These are phyloP conservation scores for Xylaria sp. DNA, from an alignment of 2,329 filamentous ascomycete genomes.

Conservation along the genomic window DNA sequence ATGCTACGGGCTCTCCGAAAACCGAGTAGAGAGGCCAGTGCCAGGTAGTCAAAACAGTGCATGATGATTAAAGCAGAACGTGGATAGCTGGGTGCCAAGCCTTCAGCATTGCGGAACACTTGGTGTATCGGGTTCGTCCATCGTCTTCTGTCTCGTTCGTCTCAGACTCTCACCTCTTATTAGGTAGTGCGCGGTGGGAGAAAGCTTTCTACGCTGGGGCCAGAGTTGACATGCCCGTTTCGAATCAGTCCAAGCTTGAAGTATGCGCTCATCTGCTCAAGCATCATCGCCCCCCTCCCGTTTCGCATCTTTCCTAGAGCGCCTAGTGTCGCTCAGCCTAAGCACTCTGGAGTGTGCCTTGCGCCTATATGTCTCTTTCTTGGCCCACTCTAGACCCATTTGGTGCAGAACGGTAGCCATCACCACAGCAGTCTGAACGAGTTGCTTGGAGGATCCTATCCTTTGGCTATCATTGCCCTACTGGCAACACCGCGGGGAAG, in stretches of 20 bases:
- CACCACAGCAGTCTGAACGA: neutral
- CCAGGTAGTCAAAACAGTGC: constrained; percentile 16
- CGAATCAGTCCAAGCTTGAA: constrained; percentile 21
- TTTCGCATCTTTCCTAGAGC: constrained; percentile 28
- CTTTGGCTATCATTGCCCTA: neutral
- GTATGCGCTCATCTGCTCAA: constrained; percentile 16
- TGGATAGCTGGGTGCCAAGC: constrained; percentile 29
- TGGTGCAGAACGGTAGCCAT: neutral
- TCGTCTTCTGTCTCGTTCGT: constrained; percentile 37
- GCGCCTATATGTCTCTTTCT: constrained; percentile 11
- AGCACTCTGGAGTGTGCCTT: constrained; percentile 1
- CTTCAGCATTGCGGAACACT: constrained; percentile 48
- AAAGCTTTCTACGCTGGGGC: constrained; percentile 14
- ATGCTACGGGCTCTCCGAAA: constrained; percentile 10
- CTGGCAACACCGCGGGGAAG: constrained; percentile 2
- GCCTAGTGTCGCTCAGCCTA: constrained; percentile 21
- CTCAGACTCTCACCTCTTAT: constrained; percentile 29
- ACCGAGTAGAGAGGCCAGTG: constrained; percentile 2
- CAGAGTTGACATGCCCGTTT: constrained; percentile 22
- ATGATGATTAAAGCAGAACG: constrained; percentile 24
- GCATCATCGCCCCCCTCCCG: constrained; percentile 14
- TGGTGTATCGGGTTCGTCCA: constrained; percentile 51
- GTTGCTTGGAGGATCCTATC: neutral
- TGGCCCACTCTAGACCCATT: constrained; percentile 15
- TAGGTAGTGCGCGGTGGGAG: constrained; percentile 8